These are phyloP conservation scores for Talaromyces nanjingensis DNA, from an alignment of 495 filamentous ascomycete species.

Conservation along the genomic window DNA sequence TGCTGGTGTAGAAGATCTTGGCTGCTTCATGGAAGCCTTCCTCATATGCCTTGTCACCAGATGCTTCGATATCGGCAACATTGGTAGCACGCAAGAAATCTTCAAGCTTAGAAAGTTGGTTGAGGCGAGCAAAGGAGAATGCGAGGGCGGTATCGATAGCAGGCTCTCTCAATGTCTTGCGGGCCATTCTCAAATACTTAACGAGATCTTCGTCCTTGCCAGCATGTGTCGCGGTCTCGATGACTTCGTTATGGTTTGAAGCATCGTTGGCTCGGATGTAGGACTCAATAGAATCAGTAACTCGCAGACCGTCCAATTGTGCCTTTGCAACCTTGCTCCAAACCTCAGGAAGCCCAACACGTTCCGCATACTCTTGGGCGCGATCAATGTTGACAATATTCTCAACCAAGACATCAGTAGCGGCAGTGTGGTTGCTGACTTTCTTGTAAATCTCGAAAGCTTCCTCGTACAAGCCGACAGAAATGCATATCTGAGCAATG, in stretches of 20 bases:
- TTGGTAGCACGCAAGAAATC: constrained; percentile 94
- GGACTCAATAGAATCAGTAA: constrained; percentile 89
- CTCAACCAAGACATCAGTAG: constrained; percentile 89
- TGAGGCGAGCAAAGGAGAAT: constrained; percentile 85
- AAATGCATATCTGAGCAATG: constrained; percentile 87
- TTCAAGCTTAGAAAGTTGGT: constrained; percentile 88
- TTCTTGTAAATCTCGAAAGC: constrained; percentile 99
- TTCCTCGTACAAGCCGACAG: constrained; percentile 91
- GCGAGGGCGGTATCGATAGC: constrained; percentile 89
- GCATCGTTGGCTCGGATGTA: constrained; percentile 95
- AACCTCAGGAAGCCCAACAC: constrained; percentile 91
- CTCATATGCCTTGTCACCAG: constrained; percentile 94
- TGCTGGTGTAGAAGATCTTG: constrained; percentile 97
- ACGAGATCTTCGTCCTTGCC: constrained; percentile 98
- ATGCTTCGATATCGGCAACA: constrained; percentile 90
- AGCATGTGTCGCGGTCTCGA: constrained; percentile 90
- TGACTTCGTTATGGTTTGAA: constrained; percentile 89
- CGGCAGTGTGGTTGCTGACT: constrained; percentile 77
- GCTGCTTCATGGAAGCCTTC: constrained; percentile 94
- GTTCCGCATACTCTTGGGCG: constrained; percentile 93
- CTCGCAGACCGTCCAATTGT: constrained; percentile 90
- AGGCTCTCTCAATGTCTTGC: constrained; percentile 92
- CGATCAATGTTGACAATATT: constrained; percentile 98
- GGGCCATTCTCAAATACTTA: constrained; percentile 94
- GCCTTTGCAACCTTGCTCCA: constrained; percentile 99